Conservation (phyloP, 352 stramenopile genomes). For the Globisporangium solare region DNA sequence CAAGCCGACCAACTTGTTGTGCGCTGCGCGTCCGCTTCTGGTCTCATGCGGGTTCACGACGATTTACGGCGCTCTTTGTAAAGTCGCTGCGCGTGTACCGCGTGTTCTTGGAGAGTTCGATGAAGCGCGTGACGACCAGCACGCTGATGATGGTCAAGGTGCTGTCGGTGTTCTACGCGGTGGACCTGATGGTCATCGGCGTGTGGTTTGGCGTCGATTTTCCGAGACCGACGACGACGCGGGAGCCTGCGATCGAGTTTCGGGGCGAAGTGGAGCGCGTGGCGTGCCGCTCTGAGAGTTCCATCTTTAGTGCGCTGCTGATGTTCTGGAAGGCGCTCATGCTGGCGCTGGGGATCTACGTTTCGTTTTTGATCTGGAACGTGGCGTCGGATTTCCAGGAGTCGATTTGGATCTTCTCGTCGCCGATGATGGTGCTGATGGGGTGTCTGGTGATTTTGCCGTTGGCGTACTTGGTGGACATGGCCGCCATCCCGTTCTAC, state of each 20-base stretch:
- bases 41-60: slow-evolving; percentile 37
- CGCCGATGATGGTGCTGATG: slow-evolving; percentile 23
- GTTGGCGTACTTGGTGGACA: slow-evolving; percentile 34
- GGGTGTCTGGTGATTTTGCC: slow-evolving; percentile 26
- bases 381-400: slow-evolving; percentile 10
- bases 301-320: slow-evolving; percentile 11
- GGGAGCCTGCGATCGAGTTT: too few relatives aligned
- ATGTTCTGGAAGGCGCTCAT: slow-evolving; percentile 11
- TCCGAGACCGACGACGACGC: too few relatives aligned
- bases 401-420: slow-evolving; percentile 23
- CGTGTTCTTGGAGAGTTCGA: slow-evolving; percentile 35
- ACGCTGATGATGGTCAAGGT: too few relatives aligned
- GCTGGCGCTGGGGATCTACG: slow-evolving; percentile 2
- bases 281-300: slow-evolving; percentile 8
- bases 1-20: slow-evolving; percentile 19
- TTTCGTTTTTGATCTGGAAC: slow-evolving; percentile 11
- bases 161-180: too few relatives aligned
- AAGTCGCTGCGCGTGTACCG: slow-evolving; percentile 57
- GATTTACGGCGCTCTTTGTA: slow-evolving; percentile 37
- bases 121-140: slow-evolving; percentile 15
- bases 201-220: too few relatives aligned
- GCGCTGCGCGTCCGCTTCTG: slow-evolving; percentile 26
- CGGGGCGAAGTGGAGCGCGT: background rate
- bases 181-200: too few relatives aligned
- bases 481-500: slow-evolving; percentile 22